phyloP scores from a whole-genome alignment of 2,329 filamentous ascomycete genomes.

The Dactylellina parvicollis region DNA sequence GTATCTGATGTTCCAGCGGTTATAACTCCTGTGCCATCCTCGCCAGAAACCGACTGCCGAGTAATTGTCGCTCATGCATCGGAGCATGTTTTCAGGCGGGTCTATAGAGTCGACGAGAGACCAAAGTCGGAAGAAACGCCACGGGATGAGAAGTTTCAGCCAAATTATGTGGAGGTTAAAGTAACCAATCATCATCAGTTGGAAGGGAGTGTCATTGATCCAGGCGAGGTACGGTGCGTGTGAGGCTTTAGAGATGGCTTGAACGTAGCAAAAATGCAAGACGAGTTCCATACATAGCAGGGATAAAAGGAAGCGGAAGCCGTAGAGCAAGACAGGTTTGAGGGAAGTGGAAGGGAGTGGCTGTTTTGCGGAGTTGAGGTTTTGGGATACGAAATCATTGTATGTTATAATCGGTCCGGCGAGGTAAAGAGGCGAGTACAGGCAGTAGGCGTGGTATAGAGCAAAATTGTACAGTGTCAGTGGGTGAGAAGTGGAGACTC shows the following conservation, averaged over 20 bases:
- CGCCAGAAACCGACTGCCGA: slow-evolving; percentile 93
- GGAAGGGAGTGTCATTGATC: slow-evolving; percentile 82
- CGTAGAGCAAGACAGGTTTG: slow-evolving; percentile 78
- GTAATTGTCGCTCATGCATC: slow-evolving; percentile 95
- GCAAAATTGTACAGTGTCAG: slow-evolving; percentile 72
- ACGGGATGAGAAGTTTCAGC: slow-evolving; percentile 95
- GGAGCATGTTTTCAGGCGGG: slow-evolving; percentile 96
- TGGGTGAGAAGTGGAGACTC: slow-evolving; percentile 78
- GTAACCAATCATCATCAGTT: slow-evolving; percentile 89
- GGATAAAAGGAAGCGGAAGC: slow-evolving; percentile 79
- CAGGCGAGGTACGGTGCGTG: slow-evolving; percentile 70
- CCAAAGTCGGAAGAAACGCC: slow-evolving; percentile 99
- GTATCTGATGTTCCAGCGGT: slow-evolving; percentile 93
- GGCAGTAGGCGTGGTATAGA: slow-evolving; percentile 86
- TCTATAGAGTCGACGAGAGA: slow-evolving; percentile 88
- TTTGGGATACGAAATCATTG: slow-evolving; percentile 94
- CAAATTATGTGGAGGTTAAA: slow-evolving; percentile 98
- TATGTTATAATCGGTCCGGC: slow-evolving; percentile 94
- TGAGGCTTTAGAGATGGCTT: slow-evolving; percentile 84
- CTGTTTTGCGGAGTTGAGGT: slow-evolving; percentile 50
- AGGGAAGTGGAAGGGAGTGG: slow-evolving; percentile 73
- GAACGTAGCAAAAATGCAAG: slow-evolving; percentile 90
- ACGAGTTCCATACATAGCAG: slow-evolving; percentile 90
- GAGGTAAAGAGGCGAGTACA: slow-evolving; percentile 93
- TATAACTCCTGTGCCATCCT: slow-evolving; percentile 93